These are phyloP conservation scores for Fonsecaea monophora DNA, from an alignment of 2,329 filamentous ascomycete species.

Conservation along the genomic window DNA sequence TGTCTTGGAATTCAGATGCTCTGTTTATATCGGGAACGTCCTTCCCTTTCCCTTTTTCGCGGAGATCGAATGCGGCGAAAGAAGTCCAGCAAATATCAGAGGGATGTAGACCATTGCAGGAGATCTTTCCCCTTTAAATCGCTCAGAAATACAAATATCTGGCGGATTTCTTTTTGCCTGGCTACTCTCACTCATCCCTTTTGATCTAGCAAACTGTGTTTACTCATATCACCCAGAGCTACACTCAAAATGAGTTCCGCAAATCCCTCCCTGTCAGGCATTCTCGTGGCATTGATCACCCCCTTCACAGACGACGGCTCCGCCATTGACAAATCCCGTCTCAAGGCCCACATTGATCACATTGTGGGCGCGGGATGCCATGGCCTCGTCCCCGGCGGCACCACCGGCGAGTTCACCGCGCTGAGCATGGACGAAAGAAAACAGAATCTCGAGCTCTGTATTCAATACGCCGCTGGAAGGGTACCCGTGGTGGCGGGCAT, in stretches of 20 bases:
- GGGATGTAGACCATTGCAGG: no score
- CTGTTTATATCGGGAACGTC: no score
- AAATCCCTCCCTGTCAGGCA: constrained; percentile 43
- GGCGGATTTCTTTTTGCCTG: no score
- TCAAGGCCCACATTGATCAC: constrained; percentile 55
- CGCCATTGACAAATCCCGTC: constrained; percentile 50
- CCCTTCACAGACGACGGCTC: constrained; percentile 54
- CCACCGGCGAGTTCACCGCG: constrained; percentile 59
- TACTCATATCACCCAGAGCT: not conserved
- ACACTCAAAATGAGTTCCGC: constrained; percentile 1
- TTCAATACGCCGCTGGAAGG: constrained; percentile 50
- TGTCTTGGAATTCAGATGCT: no score
- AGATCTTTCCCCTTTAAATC: no score
- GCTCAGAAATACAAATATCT: no score
- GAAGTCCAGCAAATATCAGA: no score
- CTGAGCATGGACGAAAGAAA: constrained; percentile 56
- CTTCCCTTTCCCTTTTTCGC: no score
- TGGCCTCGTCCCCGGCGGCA: constrained; percentile 59
- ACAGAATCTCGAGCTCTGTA: constrained; percentile 49
- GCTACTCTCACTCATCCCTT: no score
- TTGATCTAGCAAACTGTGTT: no score
- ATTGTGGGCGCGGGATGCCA: constrained; percentile 56
- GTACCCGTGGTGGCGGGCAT: constrained; percentile 54
- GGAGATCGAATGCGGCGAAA: no score
- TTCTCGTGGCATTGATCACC: constrained; percentile 59